Conservation (phyloP, 2,329 filamentous ascomycete genomes). For the Trichocomaceae sp. region DNA sequence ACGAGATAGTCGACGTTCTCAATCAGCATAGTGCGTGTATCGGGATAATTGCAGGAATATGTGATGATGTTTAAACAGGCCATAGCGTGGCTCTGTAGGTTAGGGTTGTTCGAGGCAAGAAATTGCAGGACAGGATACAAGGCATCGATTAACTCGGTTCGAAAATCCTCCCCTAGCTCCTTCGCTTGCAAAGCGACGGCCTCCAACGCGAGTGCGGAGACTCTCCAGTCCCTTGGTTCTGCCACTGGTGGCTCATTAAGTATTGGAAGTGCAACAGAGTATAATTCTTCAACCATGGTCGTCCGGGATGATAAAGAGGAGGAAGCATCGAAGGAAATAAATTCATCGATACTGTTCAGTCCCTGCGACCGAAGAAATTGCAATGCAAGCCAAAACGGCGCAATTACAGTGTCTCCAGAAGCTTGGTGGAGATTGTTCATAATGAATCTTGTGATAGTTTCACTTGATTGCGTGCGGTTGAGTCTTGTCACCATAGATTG, state of each 20-base stretch:
- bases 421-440: slow-evolving; percentile 56
- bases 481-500: slow-evolving; percentile 54
- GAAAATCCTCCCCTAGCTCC: slow-evolving; percentile 61
- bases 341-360: slow-evolving; percentile 55
- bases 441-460: slow-evolving; percentile 57
- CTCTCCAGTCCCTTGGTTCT: slow-evolving; percentile 56
- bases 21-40: slow-evolving; percentile 72
- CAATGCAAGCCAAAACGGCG: slow-evolving; percentile 74
- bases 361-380: slow-evolving; percentile 55
- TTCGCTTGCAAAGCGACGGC: slow-evolving; percentile 68
- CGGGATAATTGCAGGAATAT: slow-evolving; percentile 63
- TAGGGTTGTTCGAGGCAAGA: slow-evolving; percentile 62
- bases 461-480: slow-evolving; percentile 36
- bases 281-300: slow-evolving; percentile 40
- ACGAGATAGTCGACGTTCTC: slow-evolving; percentile 95
- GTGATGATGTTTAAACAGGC: slow-evolving; percentile 77
- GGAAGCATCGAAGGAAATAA: slow-evolving; percentile 52
- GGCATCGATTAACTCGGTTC: slow-evolving; percentile 79
- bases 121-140: slow-evolving; percentile 89
- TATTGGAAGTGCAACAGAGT: slow-evolving; percentile 36
- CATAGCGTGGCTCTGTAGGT: slow-evolving; percentile 73
- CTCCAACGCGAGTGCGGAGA: slow-evolving; percentile 75
- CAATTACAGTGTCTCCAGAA: slow-evolving; percentile 54
- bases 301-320: slow-evolving; percentile 21
- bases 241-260: slow-evolving; percentile 34